phyloP scores from a whole-genome alignment of 371 early-diverging fungal species.

The Fennellomyces sp. region DNA sequence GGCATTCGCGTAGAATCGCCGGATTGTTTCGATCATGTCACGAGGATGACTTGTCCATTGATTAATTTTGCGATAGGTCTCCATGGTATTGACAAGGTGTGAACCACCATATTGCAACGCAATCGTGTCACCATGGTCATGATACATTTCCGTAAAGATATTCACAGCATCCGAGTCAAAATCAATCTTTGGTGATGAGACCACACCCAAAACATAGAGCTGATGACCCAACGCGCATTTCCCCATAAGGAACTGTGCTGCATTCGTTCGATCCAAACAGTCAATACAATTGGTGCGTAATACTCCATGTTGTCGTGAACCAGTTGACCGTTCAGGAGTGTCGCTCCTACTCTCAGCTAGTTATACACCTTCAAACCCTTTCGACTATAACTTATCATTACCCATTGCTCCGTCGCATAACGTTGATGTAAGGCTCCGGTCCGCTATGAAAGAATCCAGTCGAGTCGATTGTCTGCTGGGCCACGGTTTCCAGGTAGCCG shows the following conservation, averaged over 20 bases:
- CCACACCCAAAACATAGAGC: conserved; percentile 87
- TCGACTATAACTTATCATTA: too few species aligned
- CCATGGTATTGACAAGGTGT: conserved; percentile 96
- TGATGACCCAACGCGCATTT: conserved; percentile 94
- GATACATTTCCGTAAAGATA: conserved; percentile 96
- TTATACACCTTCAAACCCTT: too few species aligned
- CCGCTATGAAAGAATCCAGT: conserved; percentile 96
- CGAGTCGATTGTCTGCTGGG: conserved; percentile 80
- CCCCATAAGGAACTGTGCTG: conserved; percentile 97
- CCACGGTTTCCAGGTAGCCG: conserved; percentile 84
- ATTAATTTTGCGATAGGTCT: conserved; percentile 93
- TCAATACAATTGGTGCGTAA: conserved; percentile 99
- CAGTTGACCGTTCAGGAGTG: conserved; percentile 6
- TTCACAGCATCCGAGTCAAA: conserved; percentile 94
- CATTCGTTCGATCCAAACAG: conserved; percentile 98
- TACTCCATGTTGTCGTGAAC: conserved; percentile 79
- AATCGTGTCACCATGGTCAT: conserved; percentile 98
- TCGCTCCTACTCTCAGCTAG: neutral
- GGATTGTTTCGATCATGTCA: conserved; percentile 93
- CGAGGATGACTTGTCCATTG: conserved; percentile 94
- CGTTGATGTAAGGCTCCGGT: conserved; percentile 66
- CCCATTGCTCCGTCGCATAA: conserved; percentile 25
- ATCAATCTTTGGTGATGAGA: conserved; percentile 76
- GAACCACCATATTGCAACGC: conserved; percentile 99
- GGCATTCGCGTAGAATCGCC: conserved; percentile 92